These are phyloP conservation scores for Beauveria medogensis DNA, from an alignment of 2,329 filamentous ascomycete genomes.

Conservation along the genomic window DNA sequence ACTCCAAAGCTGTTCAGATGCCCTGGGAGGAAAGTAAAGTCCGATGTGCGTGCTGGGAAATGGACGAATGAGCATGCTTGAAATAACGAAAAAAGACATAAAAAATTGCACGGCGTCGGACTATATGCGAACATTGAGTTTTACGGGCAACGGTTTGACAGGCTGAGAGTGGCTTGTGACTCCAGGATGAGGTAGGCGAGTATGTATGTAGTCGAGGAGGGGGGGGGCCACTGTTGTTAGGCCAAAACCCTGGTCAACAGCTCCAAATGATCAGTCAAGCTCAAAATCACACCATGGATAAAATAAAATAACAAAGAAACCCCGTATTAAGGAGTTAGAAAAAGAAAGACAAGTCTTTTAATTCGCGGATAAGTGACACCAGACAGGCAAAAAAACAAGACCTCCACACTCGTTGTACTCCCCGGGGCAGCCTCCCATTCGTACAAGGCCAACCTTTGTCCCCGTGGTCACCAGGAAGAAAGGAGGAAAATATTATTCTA, in stretches of 20 bases:
- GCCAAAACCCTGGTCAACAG: not conserved
- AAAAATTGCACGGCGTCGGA: not conserved
- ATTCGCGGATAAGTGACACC: not conserved
- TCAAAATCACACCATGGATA: not conserved
- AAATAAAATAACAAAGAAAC: not conserved
- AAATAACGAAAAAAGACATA: not conserved
- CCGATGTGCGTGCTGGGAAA: not conserved
- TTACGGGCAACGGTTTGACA: not conserved
- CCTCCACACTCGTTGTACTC: not conserved
- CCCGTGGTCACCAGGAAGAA: not conserved
- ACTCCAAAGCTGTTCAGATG: not conserved
- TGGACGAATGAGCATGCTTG: not conserved
- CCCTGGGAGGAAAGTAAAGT: not conserved
- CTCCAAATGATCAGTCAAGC: not conserved
- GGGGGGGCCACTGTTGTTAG: not conserved
- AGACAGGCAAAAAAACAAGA: not conserved
- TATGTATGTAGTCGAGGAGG: not conserved
- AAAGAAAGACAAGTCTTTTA: not conserved
- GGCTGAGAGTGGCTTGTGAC: slow-evolving; percentile 1
- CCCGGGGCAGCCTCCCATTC: not conserved
- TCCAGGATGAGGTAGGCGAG: not conserved
- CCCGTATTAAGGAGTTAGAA: too few species aligned
- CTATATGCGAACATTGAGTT: not conserved
- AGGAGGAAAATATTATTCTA: not conserved
- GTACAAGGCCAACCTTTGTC: not conserved